phyloP scores from a whole-genome alignment of 176 grass and related monocot genomes.

The Oropetium thomaeum region DNA sequence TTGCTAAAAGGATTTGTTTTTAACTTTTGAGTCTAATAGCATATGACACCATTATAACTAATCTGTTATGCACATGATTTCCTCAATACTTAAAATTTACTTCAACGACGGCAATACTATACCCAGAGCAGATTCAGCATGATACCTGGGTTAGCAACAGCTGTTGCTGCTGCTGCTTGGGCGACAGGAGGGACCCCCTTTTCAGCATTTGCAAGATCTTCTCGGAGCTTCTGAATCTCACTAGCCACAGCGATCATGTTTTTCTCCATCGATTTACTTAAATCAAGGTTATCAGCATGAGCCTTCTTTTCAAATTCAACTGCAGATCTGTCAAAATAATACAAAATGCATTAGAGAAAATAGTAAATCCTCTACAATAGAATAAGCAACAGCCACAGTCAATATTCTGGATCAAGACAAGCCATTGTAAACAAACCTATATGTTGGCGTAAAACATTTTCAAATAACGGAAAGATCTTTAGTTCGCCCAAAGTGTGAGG shows the following conservation, averaged over 20 bases:
- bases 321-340: constrained; percentile 58
- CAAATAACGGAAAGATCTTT: not conserved
- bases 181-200: constrained; percentile 44
- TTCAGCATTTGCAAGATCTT: constrained; percentile 71
- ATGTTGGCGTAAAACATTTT: not conserved
- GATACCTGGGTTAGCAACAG: constrained; percentile 70
- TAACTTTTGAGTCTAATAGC: not conserved
- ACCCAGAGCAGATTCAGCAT: constrained; percentile 14
- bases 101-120: not conserved
- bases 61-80: not conserved
- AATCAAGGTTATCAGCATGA: constrained; percentile 80
- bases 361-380: not conserved
- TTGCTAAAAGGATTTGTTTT: constrained; percentile 19
- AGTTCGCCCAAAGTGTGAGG: not conserved
- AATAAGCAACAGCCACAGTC: not conserved
- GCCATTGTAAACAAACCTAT: not conserved
- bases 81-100: constrained; percentile 3
- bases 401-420: not conserved
- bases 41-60: not conserved
- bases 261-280: constrained; percentile 82
- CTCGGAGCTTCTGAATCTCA: constrained; percentile 83
- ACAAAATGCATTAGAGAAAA: constrained; percentile 20
- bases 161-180: constrained; percentile 14
- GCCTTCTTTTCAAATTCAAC: constrained; percentile 97
- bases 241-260: constrained; percentile 68